Percentiles rank a stretch among this genome's conserved stretches.
Evolutionary conservation across 108 stramenopile species (phyloP).

Genomic region (Nitzschia sp.): DNA sequence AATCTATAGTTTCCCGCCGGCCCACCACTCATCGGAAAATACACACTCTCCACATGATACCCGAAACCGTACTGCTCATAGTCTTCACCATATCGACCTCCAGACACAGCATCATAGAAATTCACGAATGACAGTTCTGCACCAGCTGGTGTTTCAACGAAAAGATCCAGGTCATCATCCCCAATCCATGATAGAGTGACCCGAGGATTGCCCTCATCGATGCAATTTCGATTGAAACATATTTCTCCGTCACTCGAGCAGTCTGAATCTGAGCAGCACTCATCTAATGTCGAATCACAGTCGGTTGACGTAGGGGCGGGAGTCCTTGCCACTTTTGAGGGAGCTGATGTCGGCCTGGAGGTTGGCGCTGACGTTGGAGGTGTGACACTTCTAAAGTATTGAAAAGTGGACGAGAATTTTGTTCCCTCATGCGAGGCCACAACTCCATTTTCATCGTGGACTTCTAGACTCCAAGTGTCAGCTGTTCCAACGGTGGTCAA

Average conservation of each 20-base stretch:
- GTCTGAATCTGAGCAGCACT: conserved; percentile 30
- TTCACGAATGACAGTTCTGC: conserved; percentile 33
- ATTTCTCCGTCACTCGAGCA: conserved; percentile 20
- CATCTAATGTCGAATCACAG: conserved; percentile 24
- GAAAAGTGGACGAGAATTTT: conserved; percentile 5
- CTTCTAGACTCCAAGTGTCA: conserved; percentile 28
- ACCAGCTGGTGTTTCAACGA: conserved; percentile 33
- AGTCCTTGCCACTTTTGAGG: background rate
- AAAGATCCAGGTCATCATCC: conserved; percentile 40
- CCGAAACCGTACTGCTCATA: conserved; percentile 27
- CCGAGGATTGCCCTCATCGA: conserved; percentile 29
- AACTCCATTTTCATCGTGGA: conserved; percentile 10
- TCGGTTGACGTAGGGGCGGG: background rate
- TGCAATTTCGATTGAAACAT: conserved; percentile 35
- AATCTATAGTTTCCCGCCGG: conserved; percentile 29
- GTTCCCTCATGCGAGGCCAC: background rate
- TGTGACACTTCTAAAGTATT: conserved; percentile 3
- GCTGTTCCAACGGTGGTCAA: conserved; percentile 12
- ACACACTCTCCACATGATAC: conserved; percentile 39
- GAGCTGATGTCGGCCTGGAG: background rate
- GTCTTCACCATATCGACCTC: conserved; percentile 34
- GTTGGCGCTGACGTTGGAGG: background rate
- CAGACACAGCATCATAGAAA: conserved; percentile 23
- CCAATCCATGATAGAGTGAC: conserved; percentile 39
- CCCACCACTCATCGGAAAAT: conserved; percentile 21